These are phyloP conservation scores for Farysia itapuensis DNA, from an alignment of 1,284 basidiomycete species.

Conservation along the genomic window DNA sequence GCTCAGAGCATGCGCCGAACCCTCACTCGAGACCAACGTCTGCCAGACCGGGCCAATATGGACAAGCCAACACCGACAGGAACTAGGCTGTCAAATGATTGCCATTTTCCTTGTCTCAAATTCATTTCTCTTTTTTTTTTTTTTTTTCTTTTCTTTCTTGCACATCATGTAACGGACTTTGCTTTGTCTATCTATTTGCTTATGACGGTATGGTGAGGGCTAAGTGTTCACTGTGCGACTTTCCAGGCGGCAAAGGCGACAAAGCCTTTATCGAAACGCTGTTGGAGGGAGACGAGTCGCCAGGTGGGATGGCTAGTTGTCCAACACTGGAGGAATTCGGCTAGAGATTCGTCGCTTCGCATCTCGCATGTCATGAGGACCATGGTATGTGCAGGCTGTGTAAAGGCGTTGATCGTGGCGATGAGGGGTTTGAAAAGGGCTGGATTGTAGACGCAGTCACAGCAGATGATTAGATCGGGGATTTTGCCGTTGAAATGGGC, in stretches of 20 bases:
- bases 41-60: constrained; percentile 10
- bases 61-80: neutral
- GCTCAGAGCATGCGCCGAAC: constrained; percentile 15
- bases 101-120: no score
- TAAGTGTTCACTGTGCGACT: neutral
- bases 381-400: constrained; percentile 18
- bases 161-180: no score
- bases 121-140: no score
- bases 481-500: constrained; percentile 5
- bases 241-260: constrained; percentile 33
- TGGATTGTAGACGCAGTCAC: constrained; percentile 55
- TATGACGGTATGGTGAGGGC: no score
- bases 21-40: constrained; percentile 10
- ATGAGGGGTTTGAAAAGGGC: constrained; percentile 44
- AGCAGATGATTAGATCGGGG: constrained; percentile 40
- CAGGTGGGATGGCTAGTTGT: constrained; percentile 5
- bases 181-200: no score
- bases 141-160: no score
- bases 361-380: constrained; percentile 48
- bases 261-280: constrained; percentile 34
- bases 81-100: no score
- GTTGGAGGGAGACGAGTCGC: constrained; percentile 28
- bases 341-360: constrained; percentile 35
- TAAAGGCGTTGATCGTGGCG: constrained; percentile 39
- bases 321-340: constrained; percentile 42